Percentiles rank a stretch among this genome's conserved stretches.
phyloP scores from a whole-genome alignment of 1,284 basidiomycete genomes.

The Puccinia sorghi region DNA sequence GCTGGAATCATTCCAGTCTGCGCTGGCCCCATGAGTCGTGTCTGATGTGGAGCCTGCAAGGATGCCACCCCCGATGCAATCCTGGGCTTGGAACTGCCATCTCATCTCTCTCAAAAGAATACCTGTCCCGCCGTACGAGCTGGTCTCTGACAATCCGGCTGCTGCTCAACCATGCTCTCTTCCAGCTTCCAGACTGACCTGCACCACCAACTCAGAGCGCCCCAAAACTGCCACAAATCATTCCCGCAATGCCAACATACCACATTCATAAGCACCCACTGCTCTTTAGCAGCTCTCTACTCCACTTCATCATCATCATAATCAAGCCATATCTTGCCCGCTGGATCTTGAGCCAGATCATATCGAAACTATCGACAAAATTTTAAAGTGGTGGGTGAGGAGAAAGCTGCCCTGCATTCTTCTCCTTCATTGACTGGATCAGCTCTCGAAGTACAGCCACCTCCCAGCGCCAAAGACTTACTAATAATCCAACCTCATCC shows the following conservation, averaged over 20 bases:
- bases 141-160: neutral
- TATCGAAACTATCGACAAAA: slow-evolving; percentile 7
- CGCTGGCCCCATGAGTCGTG: neutral
- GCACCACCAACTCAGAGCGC: slow-evolving; percentile 7
- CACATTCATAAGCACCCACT: neutral
- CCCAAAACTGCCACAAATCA: slow-evolving; percentile 24
- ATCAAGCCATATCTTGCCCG: neutral
- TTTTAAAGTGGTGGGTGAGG: neutral
- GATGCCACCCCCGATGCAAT: neutral
- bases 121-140: slow-evolving; percentile 2
- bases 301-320: neutral
- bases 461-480: neutral
- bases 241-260: slow-evolving; percentile 7
- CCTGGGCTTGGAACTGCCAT: neutral
- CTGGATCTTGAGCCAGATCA: neutral
- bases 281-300: neutral
- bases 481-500: neutral
- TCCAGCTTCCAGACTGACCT: neutral
- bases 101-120: slow-evolving; percentile 7
- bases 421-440: neutral
- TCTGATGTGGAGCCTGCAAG: neutral
- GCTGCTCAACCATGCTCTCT: neutral
- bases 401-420: neutral
- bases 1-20: slow-evolving; percentile 22
- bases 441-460: neutral